Evolutionary conservation across 805 yeast species (phyloP), one percentile per base, ranked within the genome.

Genomic region (Candida verbasci): DNA sequence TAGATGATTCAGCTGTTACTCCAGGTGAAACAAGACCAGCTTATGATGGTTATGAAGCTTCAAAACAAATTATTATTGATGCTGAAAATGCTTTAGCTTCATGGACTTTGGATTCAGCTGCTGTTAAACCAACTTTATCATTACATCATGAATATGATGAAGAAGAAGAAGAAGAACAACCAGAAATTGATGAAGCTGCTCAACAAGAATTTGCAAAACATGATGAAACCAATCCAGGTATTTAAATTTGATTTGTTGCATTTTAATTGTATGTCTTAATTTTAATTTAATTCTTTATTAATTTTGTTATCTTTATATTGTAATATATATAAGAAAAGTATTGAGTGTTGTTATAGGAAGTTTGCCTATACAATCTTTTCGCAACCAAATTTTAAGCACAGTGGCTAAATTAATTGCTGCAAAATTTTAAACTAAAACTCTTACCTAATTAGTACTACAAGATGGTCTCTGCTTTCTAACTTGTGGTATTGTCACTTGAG

Each of bases 21-120:
- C 95, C 95, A 41, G 95, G 95, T 72, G 95, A 85, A 69, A 83
- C 91, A 33, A 82, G 93, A 78, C 83, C 89, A 27, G 83, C 89
- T 41, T 84, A 84, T 60, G 94, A 84, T 53, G 94, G 94, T 49
- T 84, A 83, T 60, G 93, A 84, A 62, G 88, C 91, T 31, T 82
- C 91, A 28, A 84, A 83, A 68, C 94, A 84, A 67, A 84, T 84
- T 61, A 83, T 84, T 53, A 79, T 84, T 50, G 94, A 84, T 55
- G 86, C 88, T 46, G 94, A 84, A 66, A 80, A 78, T 47, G 88
- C 93, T 39, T 72, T 84, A 59, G 83, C 85, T 46, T 72, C 82
- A 35, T 84, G 94, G 94, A 84, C 94, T 47, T 74, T 83, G 52
- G 93, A 84, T 54, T 68, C 80, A 40, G 91, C 94, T 50, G 86